Conservation (phyloP, 1,284 basidiomycete species). For the Fomitopsis palustris region DNA sequence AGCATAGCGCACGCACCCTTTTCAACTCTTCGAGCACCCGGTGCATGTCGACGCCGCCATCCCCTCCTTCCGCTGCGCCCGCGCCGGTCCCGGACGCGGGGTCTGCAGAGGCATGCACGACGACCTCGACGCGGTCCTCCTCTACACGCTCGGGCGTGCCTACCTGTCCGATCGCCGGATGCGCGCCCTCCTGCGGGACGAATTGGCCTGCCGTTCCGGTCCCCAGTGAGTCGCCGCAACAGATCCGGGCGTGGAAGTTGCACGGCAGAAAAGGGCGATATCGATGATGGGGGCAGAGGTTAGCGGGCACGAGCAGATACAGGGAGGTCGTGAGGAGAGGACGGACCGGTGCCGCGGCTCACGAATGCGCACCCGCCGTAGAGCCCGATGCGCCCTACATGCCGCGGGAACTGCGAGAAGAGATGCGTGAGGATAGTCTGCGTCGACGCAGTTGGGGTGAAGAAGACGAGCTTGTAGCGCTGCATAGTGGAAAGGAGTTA, state of each 20-base stretch:
- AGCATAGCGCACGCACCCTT: conserved; percentile 33
- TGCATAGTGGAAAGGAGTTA: conserved; percentile 9
- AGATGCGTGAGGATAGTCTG: conserved; percentile 38
- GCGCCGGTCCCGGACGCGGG: conserved; percentile 18
- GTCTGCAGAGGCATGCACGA: conserved; percentile 29
- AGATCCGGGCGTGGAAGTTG: not conserved
- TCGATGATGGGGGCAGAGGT: not conserved
- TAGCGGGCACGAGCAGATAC: not conserved
- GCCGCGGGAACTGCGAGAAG: conserved; percentile 39
- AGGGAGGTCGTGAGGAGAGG: not conserved
- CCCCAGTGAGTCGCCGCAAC: not conserved
- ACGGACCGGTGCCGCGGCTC: conserved; percentile 43
- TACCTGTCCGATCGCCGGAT: conserved; percentile 39
- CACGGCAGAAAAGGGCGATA: not conserved
- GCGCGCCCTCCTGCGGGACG: conserved; percentile 37
- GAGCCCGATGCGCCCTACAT: conserved; percentile 46
- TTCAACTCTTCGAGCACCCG: conserved; percentile 43
- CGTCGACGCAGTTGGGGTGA: conserved; percentile 36
- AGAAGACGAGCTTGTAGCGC: conserved; percentile 22
- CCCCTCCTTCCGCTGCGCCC: conserved; percentile 16
- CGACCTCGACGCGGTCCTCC: conserved; percentile 51
- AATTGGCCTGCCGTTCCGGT: conserved; percentile 41
- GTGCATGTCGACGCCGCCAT: conserved; percentile 31
- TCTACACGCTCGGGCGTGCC: conserved; percentile 45
- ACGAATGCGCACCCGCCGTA: conserved; percentile 54